Base-by-base conservation (phyloP, 768 basidiomycete species). In the Boletus tomentosulus region DNA sequence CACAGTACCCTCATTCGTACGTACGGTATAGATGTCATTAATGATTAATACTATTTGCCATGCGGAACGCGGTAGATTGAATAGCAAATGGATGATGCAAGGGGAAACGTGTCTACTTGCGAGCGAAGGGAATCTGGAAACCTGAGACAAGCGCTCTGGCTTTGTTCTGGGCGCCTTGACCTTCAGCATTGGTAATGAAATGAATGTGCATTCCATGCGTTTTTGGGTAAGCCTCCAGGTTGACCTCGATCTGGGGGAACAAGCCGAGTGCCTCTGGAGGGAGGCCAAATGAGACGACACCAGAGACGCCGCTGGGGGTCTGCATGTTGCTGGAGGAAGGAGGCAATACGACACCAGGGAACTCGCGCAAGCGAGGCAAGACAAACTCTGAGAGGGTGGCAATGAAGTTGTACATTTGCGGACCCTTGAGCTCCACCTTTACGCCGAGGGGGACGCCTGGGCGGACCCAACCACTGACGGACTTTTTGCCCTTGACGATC, bases 241-340 rank as follows among this genome's bases (percentile, higher is more conserved):
- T 97, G 70, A 93, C 86, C 73, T 98, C 96, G 53, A 98, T 88
- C 73, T 96, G 91, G 1, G 96, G 96, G 77, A 98, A 99, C 62
- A 95, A 79, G 7, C 80, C 84, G 80, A 99, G 87, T 1, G 95
- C 92, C 4, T 76, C 72, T 1, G 92, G 85, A 0, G 88, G 83
- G 3, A 99, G 77, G 46, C 96, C 96, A 62, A 98, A 86, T 3
- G 86, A 83, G 48, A 98, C 89, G 19, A 96, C 92, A 48, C 97
- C 95, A 0, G 88, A 80, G 2, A 91, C 89, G 1, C 86, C 83
- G 51, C 82, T 85, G 1, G 91, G 86, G 1, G 85, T 87, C 57
- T 86, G 81, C 39, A 81, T 74, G 35, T 81, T 84, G n/a, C 81
- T 77, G 1, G 84, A 85, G 12, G 84, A 74, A 6, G 86, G 80